phyloP scores from a whole-genome alignment of 208 protist genomes.

The Trypanosoma avium region DNA sequence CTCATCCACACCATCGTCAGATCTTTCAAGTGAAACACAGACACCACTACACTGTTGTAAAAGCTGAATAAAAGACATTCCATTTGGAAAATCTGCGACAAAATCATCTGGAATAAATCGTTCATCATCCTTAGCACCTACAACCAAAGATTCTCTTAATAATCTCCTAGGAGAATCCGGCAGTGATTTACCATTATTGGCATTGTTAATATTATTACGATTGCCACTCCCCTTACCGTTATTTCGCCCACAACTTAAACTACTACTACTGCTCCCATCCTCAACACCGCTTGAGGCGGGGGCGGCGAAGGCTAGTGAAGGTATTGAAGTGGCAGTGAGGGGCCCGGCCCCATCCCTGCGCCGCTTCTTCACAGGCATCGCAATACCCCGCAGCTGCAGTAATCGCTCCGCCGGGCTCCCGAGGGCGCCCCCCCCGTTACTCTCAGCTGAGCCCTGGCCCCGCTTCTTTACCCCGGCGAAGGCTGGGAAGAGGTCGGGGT shows the following conservation, averaged over 20 bases:
- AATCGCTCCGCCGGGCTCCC: not conserved
- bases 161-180: not conserved
- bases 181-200: not conserved
- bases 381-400: not conserved
- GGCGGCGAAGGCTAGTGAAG: not conserved
- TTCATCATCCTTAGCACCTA: not conserved
- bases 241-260: no score
- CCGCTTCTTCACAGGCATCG: slow-evolving; percentile 7
- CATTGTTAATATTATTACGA: not conserved
- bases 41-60: slow-evolving; percentile 19
- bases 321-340: not conserved
- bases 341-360: slow-evolving; percentile 11
- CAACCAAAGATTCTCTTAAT: not conserved
- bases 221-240: no score
- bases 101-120: slow-evolving; percentile 7
- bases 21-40: slow-evolving; percentile 9
- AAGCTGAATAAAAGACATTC: slow-evolving; percentile 14
- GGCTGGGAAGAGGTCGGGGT: slow-evolving; percentile 6
- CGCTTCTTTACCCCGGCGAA: not conserved
- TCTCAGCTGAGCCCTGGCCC: no score
- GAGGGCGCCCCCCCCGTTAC: no score
- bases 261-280: not conserved
- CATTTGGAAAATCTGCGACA: not conserved
- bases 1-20: not conserved
- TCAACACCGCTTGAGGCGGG: slow-evolving; percentile 1